Evolutionary conservation across 192 early-diverging fungal genomes (phyloP), one percentile per base, ranked within the genome.

Genomic region (Coemansia guatemalensis): DNA sequence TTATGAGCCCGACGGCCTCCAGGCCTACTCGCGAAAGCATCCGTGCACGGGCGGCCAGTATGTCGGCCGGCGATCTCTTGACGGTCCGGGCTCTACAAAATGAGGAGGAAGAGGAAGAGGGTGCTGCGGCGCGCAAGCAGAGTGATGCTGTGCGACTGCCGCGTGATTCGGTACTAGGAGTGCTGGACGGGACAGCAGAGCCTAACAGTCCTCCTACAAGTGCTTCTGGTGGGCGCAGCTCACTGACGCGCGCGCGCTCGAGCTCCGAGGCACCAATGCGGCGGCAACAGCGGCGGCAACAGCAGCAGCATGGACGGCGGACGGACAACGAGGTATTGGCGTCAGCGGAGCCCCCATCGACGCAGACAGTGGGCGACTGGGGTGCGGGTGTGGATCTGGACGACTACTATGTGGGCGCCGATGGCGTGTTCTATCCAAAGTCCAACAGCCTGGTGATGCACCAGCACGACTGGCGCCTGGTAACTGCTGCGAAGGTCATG

Each of bases 401-500:
- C 58, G 78, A 81, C 64, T 81, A 68, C 53, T 74, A 72, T 23
- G 78, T 75, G 48, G 78, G 78, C 1, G 78, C 72, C 41, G 78
- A 81, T 33, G 78, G 78, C 18, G 69, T 81, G n/a, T 66, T 81
- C 21, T 81, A 81, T 35, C 78, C 78, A 17, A 75, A 75, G 23
- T 69, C 61, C 14, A 68, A 54, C 58, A 63, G 25, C 21, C 68
- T 75, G 5, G 67, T 76, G 9, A 74, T 66, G 47, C 95, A 97
- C 70, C 88, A 91, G 71, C 83, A 85, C 14, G 95, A 97, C 71
- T 95, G 94, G 88, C 85, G 88, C 47, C 85, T 95, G 35, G 82
- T 83, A 48, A 86, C 92, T 20, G 95, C 94, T 0, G 88, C 95
- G 30, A 82, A 91, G 22, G 87, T 94, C 25, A 96, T 97, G 95